Percentiles rank a stretch among this genome's conserved stretches.
Evolutionary conservation across 495 filamentous ascomycete species (phyloP).

Genomic region (Clavariopsis aquatica): DNA sequence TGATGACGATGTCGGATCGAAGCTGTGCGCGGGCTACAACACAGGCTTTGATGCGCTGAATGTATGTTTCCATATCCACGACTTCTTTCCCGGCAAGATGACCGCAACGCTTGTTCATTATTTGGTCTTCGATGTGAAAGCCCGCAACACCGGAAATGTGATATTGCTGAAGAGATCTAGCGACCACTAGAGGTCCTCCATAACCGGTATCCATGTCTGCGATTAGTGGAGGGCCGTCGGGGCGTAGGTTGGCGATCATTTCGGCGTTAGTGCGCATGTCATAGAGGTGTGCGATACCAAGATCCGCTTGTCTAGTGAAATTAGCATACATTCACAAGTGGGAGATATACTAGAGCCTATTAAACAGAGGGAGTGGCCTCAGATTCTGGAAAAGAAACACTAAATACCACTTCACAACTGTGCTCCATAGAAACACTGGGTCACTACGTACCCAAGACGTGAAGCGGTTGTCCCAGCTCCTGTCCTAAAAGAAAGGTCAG

Average conservation of each 20-base stretch:
- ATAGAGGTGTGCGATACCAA: slow-evolving; percentile 31
- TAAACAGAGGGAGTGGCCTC: no score
- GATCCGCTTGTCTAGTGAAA: slow-evolving; percentile 25
- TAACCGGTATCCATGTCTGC: slow-evolving; percentile 41
- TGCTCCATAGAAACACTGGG: background rate
- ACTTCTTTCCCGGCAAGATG: slow-evolving; percentile 42
- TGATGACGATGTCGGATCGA: slow-evolving; percentile 39
- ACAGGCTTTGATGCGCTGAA: slow-evolving; percentile 35
- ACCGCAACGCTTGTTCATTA: slow-evolving; percentile 42
- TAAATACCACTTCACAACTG: background rate
- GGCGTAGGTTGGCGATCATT: slow-evolving; percentile 35
- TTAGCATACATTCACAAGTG: background rate
- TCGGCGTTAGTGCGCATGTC: slow-evolving; percentile 37
- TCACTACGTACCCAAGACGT: slow-evolving; percentile 1
- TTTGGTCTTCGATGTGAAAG: slow-evolving; percentile 44
- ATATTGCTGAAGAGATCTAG: slow-evolving; percentile 34
- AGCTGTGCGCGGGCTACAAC: slow-evolving; percentile 22
- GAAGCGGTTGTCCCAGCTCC: slow-evolving; percentile 37
- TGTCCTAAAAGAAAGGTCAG: slow-evolving; percentile 8
- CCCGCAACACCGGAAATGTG: slow-evolving; percentile 39
- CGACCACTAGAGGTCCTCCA: slow-evolving; percentile 36
- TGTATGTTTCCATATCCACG: slow-evolving; percentile 33
- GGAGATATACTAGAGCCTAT: background rate
- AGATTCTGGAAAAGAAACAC: no score
- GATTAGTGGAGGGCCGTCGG: slow-evolving; percentile 26